These are phyloP conservation scores for Ensete glaucum DNA, from an alignment of 176 grass and related monocot genomes.

Conservation along the genomic window DNA sequence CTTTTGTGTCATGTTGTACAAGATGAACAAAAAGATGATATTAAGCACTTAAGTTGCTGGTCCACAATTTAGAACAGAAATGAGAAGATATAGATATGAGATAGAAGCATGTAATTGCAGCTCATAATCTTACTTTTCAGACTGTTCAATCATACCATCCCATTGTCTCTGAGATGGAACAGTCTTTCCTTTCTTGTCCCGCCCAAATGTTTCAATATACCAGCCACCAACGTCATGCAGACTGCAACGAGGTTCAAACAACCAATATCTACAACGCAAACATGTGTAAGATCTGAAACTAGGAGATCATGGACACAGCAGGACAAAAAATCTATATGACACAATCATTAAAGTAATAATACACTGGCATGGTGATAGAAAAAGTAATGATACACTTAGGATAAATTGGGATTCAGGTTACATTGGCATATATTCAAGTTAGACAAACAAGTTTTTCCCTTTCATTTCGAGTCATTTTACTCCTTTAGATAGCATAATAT, in stretches of 20 bases:
- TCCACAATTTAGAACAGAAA: too few species aligned
- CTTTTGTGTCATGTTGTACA: too few species aligned
- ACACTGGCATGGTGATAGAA: too few species aligned
- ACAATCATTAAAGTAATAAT: too few species aligned
- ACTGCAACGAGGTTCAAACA: conserved; percentile 89
- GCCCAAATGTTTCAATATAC: conserved; percentile 92
- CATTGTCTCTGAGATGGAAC: conserved; percentile 60
- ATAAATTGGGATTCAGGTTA: too few species aligned
- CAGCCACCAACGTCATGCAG: conserved; percentile 94
- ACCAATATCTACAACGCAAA: conserved; percentile 65
- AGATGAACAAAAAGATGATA: not conserved
- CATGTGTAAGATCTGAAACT: conserved; percentile 6
- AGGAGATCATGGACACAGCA: not conserved
- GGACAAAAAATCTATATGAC: not conserved
- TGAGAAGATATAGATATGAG: too few species aligned
- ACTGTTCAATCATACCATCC: conserved; percentile 55
- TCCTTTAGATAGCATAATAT: too few species aligned
- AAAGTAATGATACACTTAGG: too few species aligned
- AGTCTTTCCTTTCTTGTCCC: conserved; percentile 57
- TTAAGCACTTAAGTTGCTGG: not conserved
- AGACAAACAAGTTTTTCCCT: too few species aligned
- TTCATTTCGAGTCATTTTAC: too few species aligned
- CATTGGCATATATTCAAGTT: too few species aligned
- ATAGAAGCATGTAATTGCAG: too few species aligned
- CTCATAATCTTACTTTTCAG: conserved; percentile 55